Base-by-base conservation (phyloP, 257 asterid genomes). In the Sherardia arvensis region DNA sequence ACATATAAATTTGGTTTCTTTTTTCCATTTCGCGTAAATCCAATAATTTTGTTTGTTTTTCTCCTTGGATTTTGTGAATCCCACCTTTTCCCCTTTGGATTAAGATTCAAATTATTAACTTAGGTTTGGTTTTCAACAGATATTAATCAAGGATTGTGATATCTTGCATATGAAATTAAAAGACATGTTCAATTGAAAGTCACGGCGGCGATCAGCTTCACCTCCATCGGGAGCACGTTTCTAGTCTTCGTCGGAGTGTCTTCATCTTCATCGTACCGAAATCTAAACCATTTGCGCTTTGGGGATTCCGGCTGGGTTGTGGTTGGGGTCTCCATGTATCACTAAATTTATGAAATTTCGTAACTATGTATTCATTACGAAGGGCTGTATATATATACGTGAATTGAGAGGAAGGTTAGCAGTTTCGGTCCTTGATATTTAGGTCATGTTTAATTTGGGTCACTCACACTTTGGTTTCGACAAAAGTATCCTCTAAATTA, bases 191-290 rank as follows among this genome's bases (percentile, higher is more conserved):
- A n/a, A n/a, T n/a, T n/a, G n/a, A 68, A 68, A 12, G 72, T 68
- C 59, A 68, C 66, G 38, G 72, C 59, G 53, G 72, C 72, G 62
- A 68, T 59, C n/a, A 68, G 11, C 26, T 66, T 64, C 53, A 47
- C 72, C 5, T 59, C 72, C 8, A 68, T 12, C 14, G 59, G 66
- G 17, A 68, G 53, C 26, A 48, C 61, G 20, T 68, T 68, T 49
- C 72, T 68, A 22, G 72, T 47, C 0, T 68, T 66, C 8, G 72
- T 59, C 0, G 66, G 72, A 59, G 72, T 68, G 33, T 68, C 72
- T 25, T 68, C 66, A 5, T 68, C 60, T 59, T 68, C 66, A 3
- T 59, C 40, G 38, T 68, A 68, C 23, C 72, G 57, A 32, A 68
- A 59, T 59, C 72, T 12, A 60, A 68, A 68, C 32, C 63, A 59